These are phyloP conservation scores for Phialophora macrospora DNA, from an alignment of 2,329 filamentous ascomycete genomes.

Conservation along the genomic window DNA sequence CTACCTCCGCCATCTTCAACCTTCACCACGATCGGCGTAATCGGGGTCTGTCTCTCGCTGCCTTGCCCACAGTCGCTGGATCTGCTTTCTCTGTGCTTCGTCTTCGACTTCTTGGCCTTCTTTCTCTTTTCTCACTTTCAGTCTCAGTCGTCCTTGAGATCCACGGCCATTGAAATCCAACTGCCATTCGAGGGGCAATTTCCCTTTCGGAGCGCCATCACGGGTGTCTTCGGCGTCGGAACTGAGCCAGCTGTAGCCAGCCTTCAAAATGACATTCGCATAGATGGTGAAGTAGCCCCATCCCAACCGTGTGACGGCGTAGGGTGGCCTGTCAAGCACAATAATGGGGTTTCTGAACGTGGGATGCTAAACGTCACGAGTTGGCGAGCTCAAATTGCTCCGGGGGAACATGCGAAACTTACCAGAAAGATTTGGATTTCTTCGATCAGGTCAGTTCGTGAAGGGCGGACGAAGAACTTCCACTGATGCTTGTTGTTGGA, in stretches of 20 bases:
- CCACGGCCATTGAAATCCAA: slow-evolving; percentile 36
- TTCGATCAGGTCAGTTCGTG: slow-evolving; percentile 36
- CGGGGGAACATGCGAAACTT: slow-evolving; percentile 15
- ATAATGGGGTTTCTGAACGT: slow-evolving; percentile 34
- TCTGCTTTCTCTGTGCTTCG: slow-evolving; percentile 27
- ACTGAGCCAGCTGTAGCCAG: slow-evolving; percentile 36
- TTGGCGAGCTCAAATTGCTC: slow-evolving; percentile 4
- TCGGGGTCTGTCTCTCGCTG: slow-evolving; percentile 17
- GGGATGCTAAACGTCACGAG: slow-evolving; percentile 29
- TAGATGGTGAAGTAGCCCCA: slow-evolving; percentile 38
- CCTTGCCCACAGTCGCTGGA: slow-evolving; percentile 26
- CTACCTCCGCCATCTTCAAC: not conserved
- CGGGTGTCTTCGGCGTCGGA: slow-evolving; percentile 33
- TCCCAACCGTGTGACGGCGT: slow-evolving; percentile 33
- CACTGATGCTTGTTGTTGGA: slow-evolving; percentile 37
- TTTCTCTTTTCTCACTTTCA: slow-evolving; percentile 39
- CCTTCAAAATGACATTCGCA: slow-evolving; percentile 35
- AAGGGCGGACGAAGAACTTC: slow-evolving; percentile 37
- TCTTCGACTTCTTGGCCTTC: slow-evolving; percentile 35
- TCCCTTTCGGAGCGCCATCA: slow-evolving; percentile 33
- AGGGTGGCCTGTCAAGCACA: slow-evolving; percentile 35
- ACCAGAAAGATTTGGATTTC: slow-evolving; percentile 37
- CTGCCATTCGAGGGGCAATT: slow-evolving; percentile 36
- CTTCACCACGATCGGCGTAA: not conserved
- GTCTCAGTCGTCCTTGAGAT: slow-evolving; percentile 31